These are phyloP conservation scores for Capniomyces stellatus DNA, from an alignment of 371 early-diverging fungal species.

Conservation along the genomic window DNA sequence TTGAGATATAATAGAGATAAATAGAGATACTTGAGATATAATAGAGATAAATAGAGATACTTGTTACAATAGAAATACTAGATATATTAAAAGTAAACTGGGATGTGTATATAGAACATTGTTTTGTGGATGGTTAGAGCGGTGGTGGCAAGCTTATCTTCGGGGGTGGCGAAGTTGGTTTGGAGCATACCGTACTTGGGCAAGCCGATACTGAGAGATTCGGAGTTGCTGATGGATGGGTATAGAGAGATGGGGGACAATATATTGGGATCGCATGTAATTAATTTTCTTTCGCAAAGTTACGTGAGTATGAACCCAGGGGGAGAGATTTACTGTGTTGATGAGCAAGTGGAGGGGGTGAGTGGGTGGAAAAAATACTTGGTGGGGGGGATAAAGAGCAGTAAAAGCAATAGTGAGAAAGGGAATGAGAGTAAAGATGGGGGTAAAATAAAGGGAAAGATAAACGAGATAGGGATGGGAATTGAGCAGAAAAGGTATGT, in stretches of 20 bases:
- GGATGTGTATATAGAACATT: too few species aligned
- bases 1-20: too few species aligned
- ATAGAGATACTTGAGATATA: too few species aligned
- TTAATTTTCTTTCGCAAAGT: conserved; percentile 22
- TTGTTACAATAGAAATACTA: too few species aligned
- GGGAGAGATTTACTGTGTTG: conserved; percentile 12
- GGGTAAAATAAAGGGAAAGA: neutral
- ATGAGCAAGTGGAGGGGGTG: neutral
- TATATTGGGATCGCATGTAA: conserved; percentile 23
- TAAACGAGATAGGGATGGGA: conserved; percentile 10
- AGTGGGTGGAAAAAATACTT: too few species aligned
- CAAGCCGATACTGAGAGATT: neutral
- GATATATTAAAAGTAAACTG: too few species aligned
- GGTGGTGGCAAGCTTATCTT: conserved; percentile 4
- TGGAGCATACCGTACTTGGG: conserved; percentile 1
- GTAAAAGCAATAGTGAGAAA: neutral
- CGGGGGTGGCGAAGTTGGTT: neutral
- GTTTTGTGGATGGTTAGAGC: conserved; percentile 9
- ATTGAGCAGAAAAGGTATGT: conserved; percentile 4
- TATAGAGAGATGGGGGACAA: conserved; percentile 20
- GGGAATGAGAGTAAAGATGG: neutral
- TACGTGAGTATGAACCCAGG: conserved; percentile 21
- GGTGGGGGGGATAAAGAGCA: neutral
- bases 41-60: too few species aligned
- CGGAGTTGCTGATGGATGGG: neutral